These are phyloP conservation scores for Purpureocillium takamizusanense DNA, from an alignment of 2,329 filamentous ascomycete genomes.

Conservation along the genomic window DNA sequence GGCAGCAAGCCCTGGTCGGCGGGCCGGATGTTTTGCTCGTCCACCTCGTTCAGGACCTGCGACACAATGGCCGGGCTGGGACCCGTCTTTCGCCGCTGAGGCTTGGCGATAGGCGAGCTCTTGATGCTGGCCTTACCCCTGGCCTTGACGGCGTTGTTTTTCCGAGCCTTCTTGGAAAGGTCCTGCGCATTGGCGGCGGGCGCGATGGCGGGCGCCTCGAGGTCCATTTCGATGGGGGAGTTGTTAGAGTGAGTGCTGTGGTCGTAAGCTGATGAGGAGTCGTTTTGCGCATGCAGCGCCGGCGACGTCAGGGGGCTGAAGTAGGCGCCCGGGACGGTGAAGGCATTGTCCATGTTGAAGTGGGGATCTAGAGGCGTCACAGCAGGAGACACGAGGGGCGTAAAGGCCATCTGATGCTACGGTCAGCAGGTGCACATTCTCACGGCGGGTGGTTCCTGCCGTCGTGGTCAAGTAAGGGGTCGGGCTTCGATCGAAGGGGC, in stretches of 20 bases:
- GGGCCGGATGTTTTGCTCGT: slow-evolving; percentile 25
- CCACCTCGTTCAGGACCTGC: slow-evolving; percentile 45
- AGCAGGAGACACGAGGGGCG: slow-evolving; percentile 73
- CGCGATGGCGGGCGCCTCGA: slow-evolving; percentile 31
- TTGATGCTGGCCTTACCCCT: slow-evolving; percentile 46
- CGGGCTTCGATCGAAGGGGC: slow-evolving; percentile 7
- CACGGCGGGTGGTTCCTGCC: too few relatives aligned
- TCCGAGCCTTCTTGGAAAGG: slow-evolving; percentile 41
- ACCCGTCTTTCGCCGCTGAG: slow-evolving; percentile 44
- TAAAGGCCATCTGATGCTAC: slow-evolving; percentile 58
- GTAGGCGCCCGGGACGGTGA: slow-evolving; percentile 60
- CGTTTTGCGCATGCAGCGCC: slow-evolving; percentile 64
- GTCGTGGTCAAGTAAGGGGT: too few relatives aligned
- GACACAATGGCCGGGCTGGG: slow-evolving; percentile 47
- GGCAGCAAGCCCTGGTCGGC: slow-evolving; percentile 27
- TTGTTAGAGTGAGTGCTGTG: slow-evolving; percentile 35
- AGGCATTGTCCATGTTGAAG: slow-evolving; percentile 51
- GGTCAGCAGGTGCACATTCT: background rate
- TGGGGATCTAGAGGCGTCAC: slow-evolving; percentile 70
- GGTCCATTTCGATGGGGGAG: slow-evolving; percentile 50
- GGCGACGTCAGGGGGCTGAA: slow-evolving; percentile 80
- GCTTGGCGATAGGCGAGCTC: slow-evolving; percentile 66
- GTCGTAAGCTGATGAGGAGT: slow-evolving; percentile 36
- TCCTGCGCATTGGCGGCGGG: slow-evolving; percentile 34
- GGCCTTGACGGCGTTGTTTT: slow-evolving; percentile 42